phyloP scores from a whole-genome alignment of 257 asterid genomes.

The Ballota nigra region DNA sequence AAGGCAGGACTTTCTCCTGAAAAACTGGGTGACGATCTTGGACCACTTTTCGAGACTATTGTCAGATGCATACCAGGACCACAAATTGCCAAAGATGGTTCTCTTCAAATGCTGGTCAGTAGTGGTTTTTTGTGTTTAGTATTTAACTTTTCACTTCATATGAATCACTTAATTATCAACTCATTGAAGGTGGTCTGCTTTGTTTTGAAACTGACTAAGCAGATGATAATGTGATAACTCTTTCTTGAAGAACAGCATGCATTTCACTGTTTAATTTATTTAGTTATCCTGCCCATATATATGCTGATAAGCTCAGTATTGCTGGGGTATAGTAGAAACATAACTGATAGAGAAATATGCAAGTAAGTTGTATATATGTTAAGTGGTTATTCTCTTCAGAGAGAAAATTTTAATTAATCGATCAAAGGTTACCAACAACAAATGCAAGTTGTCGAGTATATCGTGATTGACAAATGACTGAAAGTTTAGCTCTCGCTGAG shows the following conservation, averaged over 20 bases:
- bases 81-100: slow-evolving; percentile 74
- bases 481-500: neutral
- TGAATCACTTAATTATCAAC: slow-evolving; percentile 9
- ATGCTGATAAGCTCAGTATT: neutral
- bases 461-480: neutral
- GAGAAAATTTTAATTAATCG: neutral
- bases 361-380: neutral
- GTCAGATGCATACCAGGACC: slow-evolving; percentile 99
- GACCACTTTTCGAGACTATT: slow-evolving; percentile 90
- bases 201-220: neutral
- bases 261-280: slow-evolving; percentile 3
- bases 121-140: slow-evolving; percentile 10
- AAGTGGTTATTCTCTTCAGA: neutral
- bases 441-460: neutral
- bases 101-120: slow-evolving; percentile 98
- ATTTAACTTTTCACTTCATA: neutral
- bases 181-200: slow-evolving; percentile 2
- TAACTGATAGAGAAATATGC: neutral
- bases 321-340: neutral
- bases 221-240: neutral
- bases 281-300: neutral
- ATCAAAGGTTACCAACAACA: neutral
- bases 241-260: neutral
- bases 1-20: slow-evolving; percentile 94
- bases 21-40: slow-evolving; percentile 82